Evolutionary conservation across 148 eudicot species (phyloP).

Genomic region (Fallopia convolvulus): DNA sequence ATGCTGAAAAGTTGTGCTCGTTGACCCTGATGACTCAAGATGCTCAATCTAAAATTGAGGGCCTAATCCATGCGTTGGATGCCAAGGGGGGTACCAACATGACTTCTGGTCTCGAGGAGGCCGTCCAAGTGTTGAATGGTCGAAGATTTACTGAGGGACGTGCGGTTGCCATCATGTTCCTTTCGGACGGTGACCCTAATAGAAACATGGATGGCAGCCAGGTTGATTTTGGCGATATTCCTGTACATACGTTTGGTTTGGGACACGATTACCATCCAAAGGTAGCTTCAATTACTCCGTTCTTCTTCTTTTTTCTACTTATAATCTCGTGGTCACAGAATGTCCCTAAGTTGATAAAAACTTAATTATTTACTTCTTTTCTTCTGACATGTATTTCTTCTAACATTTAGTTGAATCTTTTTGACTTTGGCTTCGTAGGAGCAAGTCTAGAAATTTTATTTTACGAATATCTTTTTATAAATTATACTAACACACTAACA

Average conservation of each 20-base stretch:
- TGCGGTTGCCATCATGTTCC: slow-evolving; percentile 12
- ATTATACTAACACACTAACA: no score
- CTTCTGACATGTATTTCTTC: no score
- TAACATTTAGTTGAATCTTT: no score
- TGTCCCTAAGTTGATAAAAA: no score
- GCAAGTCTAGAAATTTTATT: no score
- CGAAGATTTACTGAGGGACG: no score
- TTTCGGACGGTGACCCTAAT: slow-evolving; percentile 15
- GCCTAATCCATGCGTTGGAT: background rate
- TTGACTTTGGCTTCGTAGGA: no score
- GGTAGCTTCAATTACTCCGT: no score
- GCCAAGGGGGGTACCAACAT: slow-evolving; percentile 7
- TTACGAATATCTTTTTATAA: no score
- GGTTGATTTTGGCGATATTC: background rate
- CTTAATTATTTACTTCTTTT: no score
- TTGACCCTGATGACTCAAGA: slow-evolving; percentile 9
- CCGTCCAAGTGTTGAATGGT: slow-evolving; percentile 3
- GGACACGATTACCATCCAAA: slow-evolving; percentile 1
- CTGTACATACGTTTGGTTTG: slow-evolving; percentile 19
- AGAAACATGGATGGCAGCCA: background rate
- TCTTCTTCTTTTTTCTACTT: no score
- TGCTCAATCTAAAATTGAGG: background rate
- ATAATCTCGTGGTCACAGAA: no score
- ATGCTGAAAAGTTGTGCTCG: background rate
- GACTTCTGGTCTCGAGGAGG: slow-evolving; percentile 11